A percentile compares a stretch with the other conserved stretches of the same genome.
These are phyloP conservation scores for Lecanosticta acicola DNA, from an alignment of 2,329 filamentous ascomycete species.

Conservation along the genomic window DNA sequence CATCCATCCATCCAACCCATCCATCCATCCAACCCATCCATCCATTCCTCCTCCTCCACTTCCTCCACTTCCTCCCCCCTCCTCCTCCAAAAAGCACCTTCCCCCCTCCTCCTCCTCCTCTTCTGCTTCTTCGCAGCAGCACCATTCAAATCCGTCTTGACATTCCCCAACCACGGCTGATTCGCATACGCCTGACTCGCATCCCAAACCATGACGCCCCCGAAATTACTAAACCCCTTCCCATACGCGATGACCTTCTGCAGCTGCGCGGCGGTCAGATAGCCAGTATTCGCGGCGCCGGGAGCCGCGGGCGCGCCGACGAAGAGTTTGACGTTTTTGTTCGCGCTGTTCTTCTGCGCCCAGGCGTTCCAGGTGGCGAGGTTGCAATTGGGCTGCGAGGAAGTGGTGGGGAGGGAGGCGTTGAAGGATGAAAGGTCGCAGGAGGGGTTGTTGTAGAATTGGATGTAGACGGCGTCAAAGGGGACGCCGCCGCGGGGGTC, in stretches of 20 bases:
- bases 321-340: slow-evolving; percentile 30
- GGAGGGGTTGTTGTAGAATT: slow-evolving; percentile 49
- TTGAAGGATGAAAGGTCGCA: slow-evolving; percentile 31
- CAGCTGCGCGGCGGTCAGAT: slow-evolving; percentile 27
- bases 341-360: slow-evolving; percentile 21
- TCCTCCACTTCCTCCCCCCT: no score
- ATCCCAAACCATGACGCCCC: slow-evolving; percentile 39
- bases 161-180: slow-evolving; percentile 20
- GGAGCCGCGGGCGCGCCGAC: slow-evolving; percentile 35
- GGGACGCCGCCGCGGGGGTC: slow-evolving; percentile 59
- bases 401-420: slow-evolving; percentile 30
- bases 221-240: slow-evolving; percentile 31
- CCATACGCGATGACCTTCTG: slow-evolving; percentile 23
- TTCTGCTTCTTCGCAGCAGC: slow-evolving; percentile 1
- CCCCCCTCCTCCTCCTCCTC: not conserved
- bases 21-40: no score
- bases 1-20: no score
- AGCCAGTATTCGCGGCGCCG: slow-evolving; percentile 29
- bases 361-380: slow-evolving; percentile 42
- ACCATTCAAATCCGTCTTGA: slow-evolving; percentile 10
- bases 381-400: slow-evolving; percentile 47
- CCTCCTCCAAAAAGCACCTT: not conserved
- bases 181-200: slow-evolving; percentile 45
- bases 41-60: no score
- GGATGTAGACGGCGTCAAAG: slow-evolving; percentile 40